Evolutionary conservation across 2,329 filamentous ascomycete genomes (phyloP).

Genomic region (Sporothrix schenckii): DNA sequence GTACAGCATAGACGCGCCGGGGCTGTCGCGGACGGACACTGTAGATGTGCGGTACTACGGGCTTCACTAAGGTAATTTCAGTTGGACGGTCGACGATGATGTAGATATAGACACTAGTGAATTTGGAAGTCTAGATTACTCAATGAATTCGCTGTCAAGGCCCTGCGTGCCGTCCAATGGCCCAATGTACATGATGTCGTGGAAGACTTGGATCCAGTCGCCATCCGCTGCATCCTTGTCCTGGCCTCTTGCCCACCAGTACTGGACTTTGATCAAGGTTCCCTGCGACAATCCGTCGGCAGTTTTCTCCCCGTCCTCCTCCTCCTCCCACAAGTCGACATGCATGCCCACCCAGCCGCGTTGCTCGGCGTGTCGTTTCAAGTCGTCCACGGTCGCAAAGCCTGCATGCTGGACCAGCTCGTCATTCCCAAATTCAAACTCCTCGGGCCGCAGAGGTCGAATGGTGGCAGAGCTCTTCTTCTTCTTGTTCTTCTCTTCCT

Average conservation of each 20-base stretch:
- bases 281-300: not conserved
- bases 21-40: not conserved
- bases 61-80: not conserved
- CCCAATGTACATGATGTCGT: constrained; percentile 41
- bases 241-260: constrained; percentile 39
- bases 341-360: constrained; percentile 41
- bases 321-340: constrained; percentile 41
- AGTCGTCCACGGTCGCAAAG: not conserved
- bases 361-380: constrained; percentile 30
- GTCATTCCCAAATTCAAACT: not conserved
- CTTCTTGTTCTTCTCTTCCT: not conserved
- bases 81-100: not conserved
- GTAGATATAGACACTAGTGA: not conserved
- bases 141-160: constrained; percentile 1
- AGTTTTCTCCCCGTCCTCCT: not conserved
- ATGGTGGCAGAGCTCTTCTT: constrained; percentile 7
- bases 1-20: constrained; percentile 28
- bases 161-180: constrained; percentile 39
- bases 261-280: constrained; percentile 41
- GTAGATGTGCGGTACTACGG: constrained; percentile 1
- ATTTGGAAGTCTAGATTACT: not conserved
- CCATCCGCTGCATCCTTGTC: not conserved
- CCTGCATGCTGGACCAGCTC: not conserved
- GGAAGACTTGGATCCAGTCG: constrained; percentile 38
- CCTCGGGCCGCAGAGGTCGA: not conserved